These are phyloP conservation scores for Clonostachys chloroleuca DNA, from an alignment of 2,329 filamentous ascomycete species.

Conservation along the genomic window DNA sequence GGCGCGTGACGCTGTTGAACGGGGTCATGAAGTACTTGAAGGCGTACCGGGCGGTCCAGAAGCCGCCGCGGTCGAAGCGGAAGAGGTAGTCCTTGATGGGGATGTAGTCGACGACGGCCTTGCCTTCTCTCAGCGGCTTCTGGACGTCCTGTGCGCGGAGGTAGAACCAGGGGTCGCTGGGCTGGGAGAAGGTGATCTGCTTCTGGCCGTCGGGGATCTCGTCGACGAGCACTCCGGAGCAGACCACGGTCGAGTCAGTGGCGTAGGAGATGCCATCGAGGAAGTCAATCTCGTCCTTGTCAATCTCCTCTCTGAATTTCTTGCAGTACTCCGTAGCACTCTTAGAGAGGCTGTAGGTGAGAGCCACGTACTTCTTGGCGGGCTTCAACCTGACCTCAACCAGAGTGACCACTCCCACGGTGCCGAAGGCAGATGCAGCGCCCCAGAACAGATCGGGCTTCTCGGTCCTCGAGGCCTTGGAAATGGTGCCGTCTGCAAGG, in stretches of 20 bases:
- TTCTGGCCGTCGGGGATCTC: conserved; percentile 24
- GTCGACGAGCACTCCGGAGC: conserved; percentile 54
- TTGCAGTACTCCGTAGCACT: conserved; percentile 28
- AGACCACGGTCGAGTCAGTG: conserved; percentile 49
- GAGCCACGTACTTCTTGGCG: conserved; percentile 49
- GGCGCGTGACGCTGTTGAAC: conserved; percentile 60
- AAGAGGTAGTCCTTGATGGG: conserved; percentile 65
- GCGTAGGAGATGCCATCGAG: conserved; percentile 67
- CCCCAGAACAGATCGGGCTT: conserved; percentile 59
- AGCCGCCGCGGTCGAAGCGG: conserved; percentile 65
- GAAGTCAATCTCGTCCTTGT: conserved; percentile 48
- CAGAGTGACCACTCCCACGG: conserved; percentile 61
- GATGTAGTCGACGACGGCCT: conserved; percentile 43
- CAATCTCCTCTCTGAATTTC: conserved; percentile 38
- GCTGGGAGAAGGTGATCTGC: conserved; percentile 46
- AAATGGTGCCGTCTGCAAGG: conserved; percentile 53
- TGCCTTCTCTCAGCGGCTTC: conserved; percentile 14
- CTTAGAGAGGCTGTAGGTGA: conserved; percentile 47
- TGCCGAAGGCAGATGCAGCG: conserved; percentile 62
- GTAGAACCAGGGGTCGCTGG: conserved; percentile 70
- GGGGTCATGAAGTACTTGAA: conserved; percentile 62
- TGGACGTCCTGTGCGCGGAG: conserved; percentile 52
- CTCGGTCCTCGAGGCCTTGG: conserved; percentile 47
- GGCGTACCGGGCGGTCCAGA: conserved; percentile 61
- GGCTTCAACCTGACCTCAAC: conserved; percentile 55